Evolutionary conservation across 2,329 filamentous ascomycete genomes (phyloP).

Genomic region (Escovopsis weberi): DNA sequence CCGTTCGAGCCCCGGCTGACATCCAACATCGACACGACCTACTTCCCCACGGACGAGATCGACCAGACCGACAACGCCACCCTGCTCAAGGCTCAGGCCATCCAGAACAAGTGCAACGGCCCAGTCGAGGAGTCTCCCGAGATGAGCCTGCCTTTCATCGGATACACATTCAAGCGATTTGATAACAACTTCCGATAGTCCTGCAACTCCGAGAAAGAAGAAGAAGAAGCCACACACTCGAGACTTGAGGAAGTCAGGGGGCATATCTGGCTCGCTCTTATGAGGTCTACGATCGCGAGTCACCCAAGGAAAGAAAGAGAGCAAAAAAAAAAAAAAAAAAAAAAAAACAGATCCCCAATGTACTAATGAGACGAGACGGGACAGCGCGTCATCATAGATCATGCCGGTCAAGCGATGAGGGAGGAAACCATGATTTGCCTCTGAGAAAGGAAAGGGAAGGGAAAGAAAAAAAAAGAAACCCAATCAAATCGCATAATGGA

Average conservation of each 20-base stretch:
- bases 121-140: slow-evolving; percentile 66
- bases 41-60: slow-evolving; percentile 98
- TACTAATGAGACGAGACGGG: no score
- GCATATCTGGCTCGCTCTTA: background rate
- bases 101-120: slow-evolving; percentile 44
- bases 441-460: no score
- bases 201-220: slow-evolving; percentile 1
- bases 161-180: slow-evolving; percentile 80
- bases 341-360: no score
- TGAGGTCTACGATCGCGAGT: background rate
- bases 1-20: slow-evolving; percentile 91
- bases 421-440: no score
- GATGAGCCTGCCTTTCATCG: slow-evolving; percentile 72
- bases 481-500: background rate
- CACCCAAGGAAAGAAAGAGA: background rate
- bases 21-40: slow-evolving; percentile 89
- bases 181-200: slow-evolving; percentile 50
- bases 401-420: no score
- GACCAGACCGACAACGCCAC: slow-evolving; percentile 91
- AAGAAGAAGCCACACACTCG: background rate
- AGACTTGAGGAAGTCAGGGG: background rate
- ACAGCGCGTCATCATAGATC: no score
- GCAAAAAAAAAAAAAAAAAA: background rate
- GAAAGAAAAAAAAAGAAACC: no score
- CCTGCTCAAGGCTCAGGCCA: slow-evolving; percentile 68